Evolutionary conservation across 176 grass and related monocot genomes (phyloP).

Genomic region (Saccharum officinarum): DNA sequence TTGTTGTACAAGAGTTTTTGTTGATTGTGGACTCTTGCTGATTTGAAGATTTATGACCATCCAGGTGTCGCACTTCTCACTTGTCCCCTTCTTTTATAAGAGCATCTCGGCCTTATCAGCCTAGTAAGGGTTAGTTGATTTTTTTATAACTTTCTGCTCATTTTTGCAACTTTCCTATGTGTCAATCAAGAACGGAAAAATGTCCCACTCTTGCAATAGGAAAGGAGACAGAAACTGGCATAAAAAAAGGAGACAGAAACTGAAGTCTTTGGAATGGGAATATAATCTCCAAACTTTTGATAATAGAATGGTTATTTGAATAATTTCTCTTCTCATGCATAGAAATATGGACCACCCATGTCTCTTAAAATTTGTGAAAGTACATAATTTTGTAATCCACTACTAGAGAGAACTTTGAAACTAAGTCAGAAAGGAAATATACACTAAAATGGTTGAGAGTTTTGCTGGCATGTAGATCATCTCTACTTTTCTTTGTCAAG

Average conservation of each 20-base stretch:
- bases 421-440: no score
- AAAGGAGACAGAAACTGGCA: not conserved
- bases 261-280: conserved; percentile 22
- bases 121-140: conserved; percentile 28
- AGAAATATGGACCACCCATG: not conserved
- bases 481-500: no score
- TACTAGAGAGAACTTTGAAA: no score
- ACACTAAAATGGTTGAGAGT: no score
- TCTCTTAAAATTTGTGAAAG: not conserved
- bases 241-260: not conserved
- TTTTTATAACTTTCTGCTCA: conserved; percentile 19
- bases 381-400: not conserved
- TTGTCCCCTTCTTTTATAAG: conserved; percentile 28
- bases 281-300: conserved; percentile 19
- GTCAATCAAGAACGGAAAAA: conserved; percentile 1
- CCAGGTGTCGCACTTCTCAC: not conserved
- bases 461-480: no score
- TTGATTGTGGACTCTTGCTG: not conserved
- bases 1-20: not conserved
- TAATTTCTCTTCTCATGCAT: not conserved
- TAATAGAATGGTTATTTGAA: conserved; percentile 2
- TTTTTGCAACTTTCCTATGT: conserved; percentile 15
- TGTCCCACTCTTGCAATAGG: conserved; percentile 17
- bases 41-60: not conserved
- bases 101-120: conserved; percentile 40